phyloP scores from a whole-genome alignment of 495 filamentous ascomycete species.

The Penicillium manginii region DNA sequence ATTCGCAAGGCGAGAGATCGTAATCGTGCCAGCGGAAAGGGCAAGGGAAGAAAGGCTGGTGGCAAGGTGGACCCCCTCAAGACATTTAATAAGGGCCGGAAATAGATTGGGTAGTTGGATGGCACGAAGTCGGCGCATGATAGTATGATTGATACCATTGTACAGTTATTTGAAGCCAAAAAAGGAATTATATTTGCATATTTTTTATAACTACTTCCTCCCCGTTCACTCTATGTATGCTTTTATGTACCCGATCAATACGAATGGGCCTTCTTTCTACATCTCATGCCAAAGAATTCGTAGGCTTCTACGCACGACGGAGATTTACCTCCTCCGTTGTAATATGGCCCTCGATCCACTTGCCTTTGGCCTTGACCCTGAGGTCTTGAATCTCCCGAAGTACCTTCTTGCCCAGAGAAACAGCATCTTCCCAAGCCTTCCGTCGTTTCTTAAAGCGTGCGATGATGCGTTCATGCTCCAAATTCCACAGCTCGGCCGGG shows the following conservation, averaged over 20 bases:
- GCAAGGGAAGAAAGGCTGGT: constrained; percentile 54
- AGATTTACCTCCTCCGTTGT: not conserved
- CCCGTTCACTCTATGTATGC: not conserved
- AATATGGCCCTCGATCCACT: constrained; percentile 32
- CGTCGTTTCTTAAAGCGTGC: constrained; percentile 33
- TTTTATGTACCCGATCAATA: not conserved
- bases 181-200: constrained; percentile 5
- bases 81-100: constrained; percentile 72
- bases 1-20: constrained; percentile 73
- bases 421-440: constrained; percentile 24
- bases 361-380: constrained; percentile 36
- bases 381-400: constrained; percentile 30
- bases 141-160: constrained; percentile 37
- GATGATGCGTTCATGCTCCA: constrained; percentile 36
- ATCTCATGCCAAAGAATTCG: not conserved
- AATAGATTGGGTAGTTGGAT: constrained; percentile 19
- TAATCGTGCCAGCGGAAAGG: constrained; percentile 50
- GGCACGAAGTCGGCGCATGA: constrained; percentile 10
- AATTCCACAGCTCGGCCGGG: constrained; percentile 28
- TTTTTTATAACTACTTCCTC: not conserved
- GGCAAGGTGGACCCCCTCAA: constrained; percentile 83
- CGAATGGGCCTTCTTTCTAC: not conserved
- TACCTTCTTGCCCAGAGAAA: constrained; percentile 30
- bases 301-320: not conserved
- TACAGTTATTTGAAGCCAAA: constrained; percentile 29